Evolutionary conservation across 208 protist genomes (phyloP), one percentile per base, ranked within the genome.

Genomic region (Balamuthia mandrillaris): DNA sequence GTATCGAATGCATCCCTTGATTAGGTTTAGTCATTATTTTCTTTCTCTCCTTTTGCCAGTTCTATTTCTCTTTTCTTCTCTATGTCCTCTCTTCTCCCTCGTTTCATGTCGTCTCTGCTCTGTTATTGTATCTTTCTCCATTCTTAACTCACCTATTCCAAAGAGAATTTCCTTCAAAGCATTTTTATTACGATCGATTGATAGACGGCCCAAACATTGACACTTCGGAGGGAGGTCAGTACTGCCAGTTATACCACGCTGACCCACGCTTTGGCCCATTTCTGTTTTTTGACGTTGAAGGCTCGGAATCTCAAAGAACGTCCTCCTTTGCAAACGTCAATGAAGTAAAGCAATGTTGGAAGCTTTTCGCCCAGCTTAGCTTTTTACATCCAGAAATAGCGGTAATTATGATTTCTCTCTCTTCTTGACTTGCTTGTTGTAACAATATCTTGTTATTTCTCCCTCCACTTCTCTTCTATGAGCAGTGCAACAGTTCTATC

Each of bases 1-100:
- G 79, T 95, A 95, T 84, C 89, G 93, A 45, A 94, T 95, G 92
- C 91, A 95, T 58, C 91, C 92, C 29, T 18, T 14, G 9, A 94
- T 90, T 49, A 79, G 65, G 12, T 18, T 56, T 24, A n/a, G 49
- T n/a, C 18, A 56, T 24, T n/a, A 18, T 18, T 18, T n/a, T n/a
- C 49, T 56, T 70, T 70, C 37, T 18, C 61, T 37, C n/a, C 44
- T 70, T 70, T 70, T 70, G 18, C 61, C n/a, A 18, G 44, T 37
- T n/a, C n/a, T n/a, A n/a, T n/a, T n/a, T n/a, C n/a, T n/a, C n/a
- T n/a, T n/a, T n/a, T n/a, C n/a, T n/a, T n/a, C n/a, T n/a, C n/a
- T n/a, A n/a, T n/a, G n/a, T n/a, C n/a, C n/a, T n/a, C n/a, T n/a
- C n/a, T n/a, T n/a, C n/a, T n/a, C n/a, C n/a, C n/a, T n/a, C n/a